Conservation (phyloP, 352 stramenopile species). For the Phytophthora aleatoria region DNA sequence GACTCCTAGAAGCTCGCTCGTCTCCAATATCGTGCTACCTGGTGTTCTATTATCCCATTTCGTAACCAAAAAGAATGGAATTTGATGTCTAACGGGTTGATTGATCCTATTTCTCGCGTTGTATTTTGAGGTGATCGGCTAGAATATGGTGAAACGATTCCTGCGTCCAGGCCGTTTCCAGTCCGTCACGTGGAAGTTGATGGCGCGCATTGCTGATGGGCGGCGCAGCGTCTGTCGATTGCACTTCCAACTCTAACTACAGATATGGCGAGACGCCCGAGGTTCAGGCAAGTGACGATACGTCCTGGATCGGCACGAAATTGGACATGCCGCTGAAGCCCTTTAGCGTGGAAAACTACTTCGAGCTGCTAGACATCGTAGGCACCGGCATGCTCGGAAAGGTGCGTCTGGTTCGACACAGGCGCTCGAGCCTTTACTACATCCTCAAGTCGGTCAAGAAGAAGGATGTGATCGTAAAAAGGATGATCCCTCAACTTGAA, state of each 20-base stretch:
- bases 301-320: slow-evolving; percentile 54
- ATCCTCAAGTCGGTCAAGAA: slow-evolving; percentile 83
- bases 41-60: slow-evolving; percentile 10
- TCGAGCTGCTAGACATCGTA: slow-evolving; percentile 58
- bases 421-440: slow-evolving; percentile 61
- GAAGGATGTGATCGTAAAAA: slow-evolving; percentile 53
- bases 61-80: slow-evolving; percentile 14
- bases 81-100: slow-evolving; percentile 17
- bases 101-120: slow-evolving; percentile 18
- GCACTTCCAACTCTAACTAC: slow-evolving; percentile 16
- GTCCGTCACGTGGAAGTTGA: slow-evolving; percentile 17
- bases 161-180: slow-evolving; percentile 13
- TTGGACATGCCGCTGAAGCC: slow-evolving; percentile 63
- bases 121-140: slow-evolving; percentile 17
- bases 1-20: slow-evolving; percentile 14
- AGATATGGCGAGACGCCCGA: slow-evolving; percentile 25
- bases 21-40: slow-evolving; percentile 16
- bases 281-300: neutral
- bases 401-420: slow-evolving; percentile 68
- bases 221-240: slow-evolving; percentile 30
- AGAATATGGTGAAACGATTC: no score
- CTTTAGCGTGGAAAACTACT: slow-evolving; percentile 61
- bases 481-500: slow-evolving; percentile 65
- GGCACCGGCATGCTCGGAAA: slow-evolving; percentile 78
- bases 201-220: slow-evolving; percentile 28